Evolutionary conservation across 176 grass and related monocot species (phyloP), one percentile per base, ranked within the genome.

Genomic region (Dactylis glomerata): DNA sequence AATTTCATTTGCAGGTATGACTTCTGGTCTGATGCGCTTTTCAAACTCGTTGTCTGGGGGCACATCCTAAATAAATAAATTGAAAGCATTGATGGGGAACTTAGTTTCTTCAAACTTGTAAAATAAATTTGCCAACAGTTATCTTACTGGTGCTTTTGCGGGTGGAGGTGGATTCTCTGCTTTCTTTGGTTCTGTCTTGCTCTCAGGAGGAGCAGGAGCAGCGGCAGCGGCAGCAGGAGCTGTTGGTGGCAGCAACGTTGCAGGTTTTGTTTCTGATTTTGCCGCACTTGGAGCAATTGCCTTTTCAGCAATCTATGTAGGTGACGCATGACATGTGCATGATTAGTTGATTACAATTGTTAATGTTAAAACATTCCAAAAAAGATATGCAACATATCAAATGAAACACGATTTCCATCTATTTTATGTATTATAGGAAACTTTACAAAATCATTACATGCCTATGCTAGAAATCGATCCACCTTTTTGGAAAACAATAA

Each of bases 11-110:
- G 93, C 93, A 57, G 93, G 90, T 78, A 95, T 95, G 46, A 96
- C 91, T 82, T 96, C 94, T 37, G 94, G 90, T 72, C 94, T 87
- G 45, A 96, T 96, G 22, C 88, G 88, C 61, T 96, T 96, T 83
- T 96, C 94, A 36, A 96, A 96, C 78, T 96, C 94, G 83, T 96
- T 96, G 27, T 96, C 94, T 16, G 90, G 86, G 24, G 40, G 41
- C 58, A 86, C 44, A 73, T 96, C 94, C 94, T 96, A 46, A 59
- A 76, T 5, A 16, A 46, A 52, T 6, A 14, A 36, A 23, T 5
- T 11, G 9, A 5, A 83, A 61, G 34, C 75, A 20, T 38, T 68
- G n/a, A 83, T 67, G 54, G n/a, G 46, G 56, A 65, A 56, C 56
- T 71, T 82, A 86, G 20, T 55, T 86, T 70, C 14, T 31, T 56